phyloP scores from a whole-genome alignment of 179 eudicot genomes.

The Amaranthus tricolor region DNA sequence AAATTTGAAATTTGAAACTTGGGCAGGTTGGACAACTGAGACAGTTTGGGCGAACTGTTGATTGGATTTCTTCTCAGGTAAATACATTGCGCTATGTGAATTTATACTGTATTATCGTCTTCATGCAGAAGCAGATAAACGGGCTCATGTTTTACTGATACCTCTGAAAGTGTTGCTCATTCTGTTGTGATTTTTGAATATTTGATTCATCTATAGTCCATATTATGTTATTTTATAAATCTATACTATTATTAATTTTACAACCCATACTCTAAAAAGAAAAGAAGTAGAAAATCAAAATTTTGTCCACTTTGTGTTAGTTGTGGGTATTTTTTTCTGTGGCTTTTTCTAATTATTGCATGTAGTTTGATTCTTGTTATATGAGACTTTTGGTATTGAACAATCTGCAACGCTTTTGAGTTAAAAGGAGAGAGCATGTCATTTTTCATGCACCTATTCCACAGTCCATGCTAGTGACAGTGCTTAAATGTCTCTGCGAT shows the following conservation, averaged over 20 bases:
- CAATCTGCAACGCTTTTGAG: background rate
- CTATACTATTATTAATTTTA: too few species aligned
- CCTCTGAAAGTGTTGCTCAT: background rate
- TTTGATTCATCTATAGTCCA: background rate
- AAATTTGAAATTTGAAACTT: conserved; percentile 9
- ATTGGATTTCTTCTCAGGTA: conserved; percentile 76
- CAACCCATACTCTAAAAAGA: too few species aligned
- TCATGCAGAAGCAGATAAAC: background rate
- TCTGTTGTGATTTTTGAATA: background rate
- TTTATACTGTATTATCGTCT: background rate
- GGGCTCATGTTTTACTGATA: background rate
- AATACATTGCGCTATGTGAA: background rate
- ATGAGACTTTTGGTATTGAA: background rate
- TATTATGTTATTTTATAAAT: background rate
- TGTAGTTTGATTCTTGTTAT: background rate
- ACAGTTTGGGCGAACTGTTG: conserved; percentile 64
- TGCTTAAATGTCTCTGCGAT: background rate
- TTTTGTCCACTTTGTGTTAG: background rate
- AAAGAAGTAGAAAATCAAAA: background rate
- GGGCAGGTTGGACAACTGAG: conserved; percentile 81
- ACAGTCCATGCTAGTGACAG: background rate
- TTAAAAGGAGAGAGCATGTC: background rate
- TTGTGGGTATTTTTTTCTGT: background rate
- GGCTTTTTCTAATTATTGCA: background rate
- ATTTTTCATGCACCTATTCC: background rate